Conservation (phyloP, 2,329 filamentous ascomycete genomes). For the Ophiostoma perfectum region DNA sequence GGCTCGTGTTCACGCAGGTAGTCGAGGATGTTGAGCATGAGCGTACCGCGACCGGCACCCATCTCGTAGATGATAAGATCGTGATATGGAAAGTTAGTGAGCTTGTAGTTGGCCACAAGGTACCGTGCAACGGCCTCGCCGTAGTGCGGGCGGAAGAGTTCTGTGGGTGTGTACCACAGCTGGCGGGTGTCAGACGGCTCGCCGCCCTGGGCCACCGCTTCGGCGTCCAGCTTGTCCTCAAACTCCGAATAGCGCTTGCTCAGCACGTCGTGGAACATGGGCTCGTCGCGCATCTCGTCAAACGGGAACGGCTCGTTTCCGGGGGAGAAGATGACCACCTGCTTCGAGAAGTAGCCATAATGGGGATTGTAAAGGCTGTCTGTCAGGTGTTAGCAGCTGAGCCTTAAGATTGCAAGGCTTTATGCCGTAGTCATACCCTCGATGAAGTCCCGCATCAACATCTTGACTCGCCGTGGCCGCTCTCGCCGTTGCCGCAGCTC, state of each 20-base stretch:
- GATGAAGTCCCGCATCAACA: constrained; percentile 96
- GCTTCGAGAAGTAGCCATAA: constrained; percentile 95
- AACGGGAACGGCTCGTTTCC: constrained; percentile 90
- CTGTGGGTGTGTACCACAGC: constrained; percentile 96
- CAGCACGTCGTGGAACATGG: constrained; percentile 72
- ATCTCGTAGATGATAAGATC: constrained; percentile 98
- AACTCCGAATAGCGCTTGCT: constrained; percentile 81
- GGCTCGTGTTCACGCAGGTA: constrained; percentile 87
- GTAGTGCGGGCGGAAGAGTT: constrained; percentile 94
- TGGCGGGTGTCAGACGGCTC: constrained; percentile 70
- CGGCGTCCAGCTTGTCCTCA: constrained; percentile 76
- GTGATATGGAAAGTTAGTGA: constrained; percentile 89
- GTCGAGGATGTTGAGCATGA: constrained; percentile 97
- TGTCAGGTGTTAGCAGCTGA: constrained; percentile 33
- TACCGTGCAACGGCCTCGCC: constrained; percentile 96
- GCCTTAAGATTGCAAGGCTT: neutral
- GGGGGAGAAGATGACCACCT: constrained; percentile 91
- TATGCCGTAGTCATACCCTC: constrained; percentile 58
- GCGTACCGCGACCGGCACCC: constrained; percentile 91
- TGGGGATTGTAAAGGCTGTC: constrained; percentile 91
- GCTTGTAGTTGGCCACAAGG: constrained; percentile 90
- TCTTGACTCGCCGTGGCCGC: constrained; percentile 83
- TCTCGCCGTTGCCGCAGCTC: constrained; percentile 67
- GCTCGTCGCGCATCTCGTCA: constrained; percentile 70
- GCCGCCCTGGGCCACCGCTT: constrained; percentile 49